A percentile compares a stretch with the other conserved stretches of the same genome.
Evolutionary conservation across 2,329 filamentous ascomycete genomes (phyloP).

Genomic region (Exophiala sp.): DNA sequence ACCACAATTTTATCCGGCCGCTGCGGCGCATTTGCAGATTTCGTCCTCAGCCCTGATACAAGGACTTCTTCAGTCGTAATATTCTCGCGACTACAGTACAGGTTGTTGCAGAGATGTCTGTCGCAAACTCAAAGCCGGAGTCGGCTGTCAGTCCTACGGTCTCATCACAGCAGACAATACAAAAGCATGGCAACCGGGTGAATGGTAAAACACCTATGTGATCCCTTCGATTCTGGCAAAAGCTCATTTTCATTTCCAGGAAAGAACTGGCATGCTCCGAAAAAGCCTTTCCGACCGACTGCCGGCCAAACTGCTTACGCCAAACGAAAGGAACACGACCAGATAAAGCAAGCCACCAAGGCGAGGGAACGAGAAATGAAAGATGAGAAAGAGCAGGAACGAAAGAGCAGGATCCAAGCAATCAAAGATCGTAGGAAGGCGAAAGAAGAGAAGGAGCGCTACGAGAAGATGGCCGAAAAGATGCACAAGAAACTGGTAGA

Average conservation of each 20-base stretch:
- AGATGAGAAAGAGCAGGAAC: conserved; percentile 87
- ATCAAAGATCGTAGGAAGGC: conserved; percentile 82
- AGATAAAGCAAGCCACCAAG: conserved; percentile 72
- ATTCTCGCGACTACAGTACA: neutral
- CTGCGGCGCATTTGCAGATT: no score
- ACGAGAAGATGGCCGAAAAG: conserved; percentile 91
- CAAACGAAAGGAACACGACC: conserved; percentile 68
- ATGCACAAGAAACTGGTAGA: conserved; percentile 97
- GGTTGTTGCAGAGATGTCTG: conserved; percentile 3
- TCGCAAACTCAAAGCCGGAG: neutral
- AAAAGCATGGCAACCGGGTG: conserved; percentile 19
- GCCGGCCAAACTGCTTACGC: conserved; percentile 75
- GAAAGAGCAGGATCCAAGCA: conserved; percentile 70
- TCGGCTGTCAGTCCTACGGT: neutral
- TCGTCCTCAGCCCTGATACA: neutral
- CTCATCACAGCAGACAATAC: neutral
- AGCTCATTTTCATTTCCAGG: conserved; percentile 52
- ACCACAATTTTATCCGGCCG: no score
- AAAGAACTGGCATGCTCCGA: conserved; percentile 87
- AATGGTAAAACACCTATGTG: conserved; percentile 11
- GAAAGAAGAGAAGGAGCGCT: conserved; percentile 90
- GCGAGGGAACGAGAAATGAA: conserved; percentile 94
- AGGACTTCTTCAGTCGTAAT: neutral
- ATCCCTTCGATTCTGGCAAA: neutral
- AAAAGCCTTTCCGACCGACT: conserved; percentile 79